Evolutionary conservation across 371 early-diverging fungal genomes (phyloP).

Genomic region (Zopfochytrium polystomum): DNA sequence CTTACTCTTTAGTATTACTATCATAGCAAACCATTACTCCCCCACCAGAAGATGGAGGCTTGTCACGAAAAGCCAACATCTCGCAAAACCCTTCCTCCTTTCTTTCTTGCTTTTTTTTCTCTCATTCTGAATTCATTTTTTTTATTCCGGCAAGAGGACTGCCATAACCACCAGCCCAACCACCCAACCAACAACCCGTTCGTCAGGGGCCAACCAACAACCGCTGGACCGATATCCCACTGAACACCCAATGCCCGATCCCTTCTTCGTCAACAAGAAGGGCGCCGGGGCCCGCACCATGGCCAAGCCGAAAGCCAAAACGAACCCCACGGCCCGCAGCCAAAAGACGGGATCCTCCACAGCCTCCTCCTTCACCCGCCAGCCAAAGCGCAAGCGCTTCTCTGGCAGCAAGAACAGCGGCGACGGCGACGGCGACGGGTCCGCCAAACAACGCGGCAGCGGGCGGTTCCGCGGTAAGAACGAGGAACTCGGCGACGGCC

Average conservation of each 20-base stretch:
- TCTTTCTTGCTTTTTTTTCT: no score
- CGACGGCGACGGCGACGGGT: constrained; percentile 35
- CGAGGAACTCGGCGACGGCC: constrained; percentile 44
- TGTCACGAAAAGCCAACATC: no score
- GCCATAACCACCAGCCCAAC: no score
- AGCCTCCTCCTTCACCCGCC: constrained; percentile 2
- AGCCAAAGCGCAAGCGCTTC: neutral
- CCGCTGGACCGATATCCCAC: no score
- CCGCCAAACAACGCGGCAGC: constrained; percentile 55
- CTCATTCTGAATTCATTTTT: no score
- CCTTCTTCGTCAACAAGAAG: constrained; percentile 12
- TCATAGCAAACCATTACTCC: no score
- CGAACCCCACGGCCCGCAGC: neutral
- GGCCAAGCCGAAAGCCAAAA: neutral
- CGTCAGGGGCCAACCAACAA: no score
- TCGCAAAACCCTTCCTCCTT: no score
- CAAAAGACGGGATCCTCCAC: neutral
- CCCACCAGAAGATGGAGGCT: no score
- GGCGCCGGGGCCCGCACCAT: neutral
- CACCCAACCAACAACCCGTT: no score
- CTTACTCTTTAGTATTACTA: no score
- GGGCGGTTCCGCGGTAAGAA: constrained; percentile 48
- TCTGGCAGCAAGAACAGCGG: constrained; percentile 36
- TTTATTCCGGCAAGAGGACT: no score
- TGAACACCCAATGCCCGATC: constrained; percentile 10